These are phyloP conservation scores for Tricholoma terreum DNA, from an alignment of 768 basidiomycete species.

Conservation along the genomic window DNA sequence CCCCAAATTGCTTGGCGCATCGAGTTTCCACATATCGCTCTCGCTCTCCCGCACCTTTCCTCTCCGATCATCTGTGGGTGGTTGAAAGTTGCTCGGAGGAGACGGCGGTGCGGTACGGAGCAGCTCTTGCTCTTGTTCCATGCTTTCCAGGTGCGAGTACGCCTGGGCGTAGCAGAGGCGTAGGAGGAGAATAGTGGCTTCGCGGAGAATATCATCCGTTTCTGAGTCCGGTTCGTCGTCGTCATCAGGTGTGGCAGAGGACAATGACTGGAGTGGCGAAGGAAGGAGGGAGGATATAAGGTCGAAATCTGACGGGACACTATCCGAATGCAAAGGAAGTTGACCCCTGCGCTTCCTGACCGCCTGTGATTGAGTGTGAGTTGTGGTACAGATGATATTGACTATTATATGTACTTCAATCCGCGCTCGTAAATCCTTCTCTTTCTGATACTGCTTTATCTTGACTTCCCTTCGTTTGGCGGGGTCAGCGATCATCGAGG, in stretches of 20 bases:
- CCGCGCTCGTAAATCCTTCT: constrained; percentile 71
- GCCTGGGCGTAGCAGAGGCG: constrained; percentile 72
- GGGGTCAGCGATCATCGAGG: constrained; percentile 55
- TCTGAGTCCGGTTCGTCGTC: constrained; percentile 54
- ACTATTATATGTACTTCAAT: constrained; percentile 54
- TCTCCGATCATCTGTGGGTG: constrained; percentile 34
- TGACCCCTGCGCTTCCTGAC: constrained; percentile 55
- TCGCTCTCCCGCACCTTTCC: constrained; percentile 39
- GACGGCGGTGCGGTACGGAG: constrained; percentile 53
- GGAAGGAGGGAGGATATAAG: constrained; percentile 65
- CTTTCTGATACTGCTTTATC: constrained; percentile 85
- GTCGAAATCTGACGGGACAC: constrained; percentile 51
- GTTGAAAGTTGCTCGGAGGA: constrained; percentile 24
- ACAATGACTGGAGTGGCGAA: constrained; percentile 12
- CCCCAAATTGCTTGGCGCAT: constrained; percentile 45
- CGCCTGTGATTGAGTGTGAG: constrained; percentile 30
- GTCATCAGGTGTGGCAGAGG: constrained; percentile 21
- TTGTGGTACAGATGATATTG: neutral
- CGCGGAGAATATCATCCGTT: constrained; percentile 63
- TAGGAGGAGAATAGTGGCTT: constrained; percentile 66
- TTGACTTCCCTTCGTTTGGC: constrained; percentile 78
- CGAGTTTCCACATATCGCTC: constrained; percentile 71
- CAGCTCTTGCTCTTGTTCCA: constrained; percentile 71
- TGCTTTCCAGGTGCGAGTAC: constrained; percentile 60
- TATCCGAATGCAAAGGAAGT: constrained; percentile 23